phyloP scores from a whole-genome alignment of 306 rosid species.

The Quercus gilva region DNA sequence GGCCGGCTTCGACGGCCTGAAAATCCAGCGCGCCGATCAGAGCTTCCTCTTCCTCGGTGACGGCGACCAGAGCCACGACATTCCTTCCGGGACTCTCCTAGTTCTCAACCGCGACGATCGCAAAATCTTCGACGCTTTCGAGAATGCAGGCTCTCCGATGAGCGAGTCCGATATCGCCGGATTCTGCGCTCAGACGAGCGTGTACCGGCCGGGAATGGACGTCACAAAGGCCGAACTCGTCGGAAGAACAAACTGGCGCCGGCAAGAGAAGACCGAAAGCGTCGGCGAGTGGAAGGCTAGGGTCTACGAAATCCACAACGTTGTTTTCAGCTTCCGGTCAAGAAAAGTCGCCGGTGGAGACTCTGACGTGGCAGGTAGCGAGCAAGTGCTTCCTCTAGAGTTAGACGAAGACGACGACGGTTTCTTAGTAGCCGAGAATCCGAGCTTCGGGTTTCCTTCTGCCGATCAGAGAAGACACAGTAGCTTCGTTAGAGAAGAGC shows the following conservation, averaged over 20 bases:
- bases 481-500: conserved; percentile 73
- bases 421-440: conserved; percentile 83
- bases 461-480: conserved; percentile 76
- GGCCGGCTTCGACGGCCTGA: conserved; percentile 92
- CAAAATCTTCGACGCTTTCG: conserved; percentile 82
- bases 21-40: conserved; percentile 95
- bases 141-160: conserved; percentile 75
- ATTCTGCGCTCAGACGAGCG: conserved; percentile 81
- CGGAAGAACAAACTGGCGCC: conserved; percentile 86
- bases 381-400: conserved; percentile 76
- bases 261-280: conserved; percentile 83
- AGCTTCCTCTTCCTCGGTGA: conserved; percentile 93
- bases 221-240: conserved; percentile 84
- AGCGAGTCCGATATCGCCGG: conserved; percentile 73
- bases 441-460: conserved; percentile 48
- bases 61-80: conserved; percentile 48
- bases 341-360: conserved; percentile 56
- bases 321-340: conserved; percentile 83
- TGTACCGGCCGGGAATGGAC: conserved; percentile 92
- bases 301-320: conserved; percentile 84
- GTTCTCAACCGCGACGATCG: conserved; percentile 79
- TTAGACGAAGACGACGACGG: conserved; percentile 96
- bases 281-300: conserved; percentile 90
- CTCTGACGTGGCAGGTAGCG: conserved; percentile 66
- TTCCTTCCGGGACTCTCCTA: conserved; percentile 56